Percentiles rank a stretch among this genome's conserved stretches.
Conservation (phyloP, 202 grass and related monocot genomes). For the Eragrostis tef region DNA sequence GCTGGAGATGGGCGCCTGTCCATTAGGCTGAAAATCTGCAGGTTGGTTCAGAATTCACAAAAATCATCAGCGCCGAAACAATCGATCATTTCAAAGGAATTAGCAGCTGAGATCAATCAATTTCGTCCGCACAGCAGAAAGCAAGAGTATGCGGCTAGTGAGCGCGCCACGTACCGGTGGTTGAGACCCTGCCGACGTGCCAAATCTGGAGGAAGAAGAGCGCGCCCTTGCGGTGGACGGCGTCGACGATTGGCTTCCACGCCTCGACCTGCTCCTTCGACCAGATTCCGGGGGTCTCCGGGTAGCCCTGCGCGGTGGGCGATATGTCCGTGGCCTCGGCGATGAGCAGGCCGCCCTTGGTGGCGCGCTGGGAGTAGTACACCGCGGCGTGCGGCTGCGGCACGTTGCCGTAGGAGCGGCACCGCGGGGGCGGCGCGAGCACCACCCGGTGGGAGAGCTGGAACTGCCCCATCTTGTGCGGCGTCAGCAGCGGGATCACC, state of each 20-base stretch:
- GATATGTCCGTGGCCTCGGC: conserved; percentile 53
- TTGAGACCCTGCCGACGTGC: conserved; percentile 58
- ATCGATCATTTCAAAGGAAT: not conserved
- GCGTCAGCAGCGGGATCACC: conserved; percentile 6
- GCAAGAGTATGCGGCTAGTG: not conserved
- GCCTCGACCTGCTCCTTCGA: conserved; percentile 66
- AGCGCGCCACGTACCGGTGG: conserved; percentile 20
- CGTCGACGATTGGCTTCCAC: conserved; percentile 62
- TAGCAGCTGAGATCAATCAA: not conserved
- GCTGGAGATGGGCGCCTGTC: conserved; percentile 53
- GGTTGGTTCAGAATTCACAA: not conserved
- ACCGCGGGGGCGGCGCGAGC: conserved; percentile 55
- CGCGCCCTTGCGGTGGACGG: conserved; percentile 54
- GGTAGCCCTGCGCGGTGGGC: conserved; percentile 47
- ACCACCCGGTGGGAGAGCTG: conserved; percentile 46
- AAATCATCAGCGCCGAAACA: not conserved
- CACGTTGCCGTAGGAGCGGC: conserved; percentile 53
- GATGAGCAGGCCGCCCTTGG: conserved; percentile 61
- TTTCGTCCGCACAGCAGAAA: not conserved
- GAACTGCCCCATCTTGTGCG: conserved; percentile 22
- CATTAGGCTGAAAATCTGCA: conserved; percentile 24
- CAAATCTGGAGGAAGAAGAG: conserved; percentile 63
- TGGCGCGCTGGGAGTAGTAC: conserved; percentile 58
- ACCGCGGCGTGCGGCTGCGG: conserved; percentile 53
- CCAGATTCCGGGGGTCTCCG: conserved; percentile 61